Conservation (phyloP, 2,329 filamentous ascomycete species). For the Coleophoma eucalyptorum region DNA sequence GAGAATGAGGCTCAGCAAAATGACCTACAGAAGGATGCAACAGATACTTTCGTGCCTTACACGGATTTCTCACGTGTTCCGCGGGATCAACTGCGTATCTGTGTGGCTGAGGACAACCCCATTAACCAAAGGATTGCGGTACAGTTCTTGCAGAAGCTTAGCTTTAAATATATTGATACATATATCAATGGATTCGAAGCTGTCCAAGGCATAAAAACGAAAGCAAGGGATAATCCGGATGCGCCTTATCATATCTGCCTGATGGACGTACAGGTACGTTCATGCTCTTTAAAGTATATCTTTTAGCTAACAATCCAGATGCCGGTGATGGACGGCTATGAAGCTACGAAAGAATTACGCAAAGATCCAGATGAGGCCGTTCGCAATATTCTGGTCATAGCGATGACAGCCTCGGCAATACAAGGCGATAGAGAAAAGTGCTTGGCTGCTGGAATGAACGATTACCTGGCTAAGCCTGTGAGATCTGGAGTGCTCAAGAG, state of each 20-base stretch:
- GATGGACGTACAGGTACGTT: conserved; percentile 75
- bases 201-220: conserved; percentile 78
- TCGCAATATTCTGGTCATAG: conserved; percentile 83
- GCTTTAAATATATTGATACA: conserved; percentile 76
- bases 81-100: conserved; percentile 77
- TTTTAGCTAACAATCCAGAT: conserved; percentile 40
- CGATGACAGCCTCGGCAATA: conserved; percentile 95
- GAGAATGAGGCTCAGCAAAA: conserved; percentile 34
- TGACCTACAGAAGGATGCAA: conserved; percentile 34
- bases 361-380: conserved; percentile 74
- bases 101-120: conserved; percentile 91
- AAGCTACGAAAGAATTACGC: conserved; percentile 80
- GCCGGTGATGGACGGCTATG: conserved; percentile 89
- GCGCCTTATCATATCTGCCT: conserved; percentile 83
- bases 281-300: too few species aligned
- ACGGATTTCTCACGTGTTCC: conserved; percentile 70
- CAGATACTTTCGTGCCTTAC: conserved; percentile 38
- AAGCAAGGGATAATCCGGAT: conserved; percentile 57
- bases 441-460: conserved; percentile 94
- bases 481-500: conserved; percentile 80
- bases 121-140: conserved; percentile 95
- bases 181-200: conserved; percentile 89
- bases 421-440: conserved; percentile 94
- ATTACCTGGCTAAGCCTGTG: conserved; percentile 95
- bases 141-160: conserved; percentile 81